A percentile compares a stretch with the other conserved stretches of the same genome.
Conservation (phyloP, 805 yeast species). For the Cyberlindnera maritima region DNA sequence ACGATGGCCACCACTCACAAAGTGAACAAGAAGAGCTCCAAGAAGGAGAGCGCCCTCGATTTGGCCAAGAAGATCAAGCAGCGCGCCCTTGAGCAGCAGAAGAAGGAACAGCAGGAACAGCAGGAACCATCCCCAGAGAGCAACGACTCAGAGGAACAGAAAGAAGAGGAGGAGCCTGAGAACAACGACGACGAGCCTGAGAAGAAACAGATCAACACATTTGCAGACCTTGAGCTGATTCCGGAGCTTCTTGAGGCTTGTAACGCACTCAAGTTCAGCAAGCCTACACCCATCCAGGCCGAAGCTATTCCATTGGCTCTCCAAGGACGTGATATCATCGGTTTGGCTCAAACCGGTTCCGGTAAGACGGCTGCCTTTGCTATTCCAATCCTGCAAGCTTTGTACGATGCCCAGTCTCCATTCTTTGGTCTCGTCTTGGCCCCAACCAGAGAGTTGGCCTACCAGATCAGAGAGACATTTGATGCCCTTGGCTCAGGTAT, state of each 20-base stretch:
- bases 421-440: constrained; percentile 86
- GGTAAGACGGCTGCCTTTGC: constrained; percentile 99
- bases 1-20: constrained; percentile 6
- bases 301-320: constrained; percentile 90
- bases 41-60: constrained; percentile 38
- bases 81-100: constrained; percentile 35
- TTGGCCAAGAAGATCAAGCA: constrained; percentile 56
- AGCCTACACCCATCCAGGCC: constrained; percentile 92
- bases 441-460: constrained; percentile 83
- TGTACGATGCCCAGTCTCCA: constrained; percentile 87
- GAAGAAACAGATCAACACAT: constrained; percentile 35
- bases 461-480: constrained; percentile 89
- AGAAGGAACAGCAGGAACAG: constrained; percentile 4
- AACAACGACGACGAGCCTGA: constrained; percentile 16
- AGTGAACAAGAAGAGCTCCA: constrained; percentile 24
- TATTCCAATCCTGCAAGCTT: constrained; percentile 84
- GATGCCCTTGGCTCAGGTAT: constrained; percentile 88
- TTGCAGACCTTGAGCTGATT: constrained; percentile 59
- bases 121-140: constrained; percentile 4
- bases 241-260: constrained; percentile 82
- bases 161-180: constrained; percentile 6
- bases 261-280: constrained; percentile 64
- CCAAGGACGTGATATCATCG: constrained; percentile 89
- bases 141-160: neutral
- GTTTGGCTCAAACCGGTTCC: constrained; percentile 96